Base-by-base conservation (phyloP, 1,139 yeast species). In the Geotrichum cucujoidarum region DNA sequence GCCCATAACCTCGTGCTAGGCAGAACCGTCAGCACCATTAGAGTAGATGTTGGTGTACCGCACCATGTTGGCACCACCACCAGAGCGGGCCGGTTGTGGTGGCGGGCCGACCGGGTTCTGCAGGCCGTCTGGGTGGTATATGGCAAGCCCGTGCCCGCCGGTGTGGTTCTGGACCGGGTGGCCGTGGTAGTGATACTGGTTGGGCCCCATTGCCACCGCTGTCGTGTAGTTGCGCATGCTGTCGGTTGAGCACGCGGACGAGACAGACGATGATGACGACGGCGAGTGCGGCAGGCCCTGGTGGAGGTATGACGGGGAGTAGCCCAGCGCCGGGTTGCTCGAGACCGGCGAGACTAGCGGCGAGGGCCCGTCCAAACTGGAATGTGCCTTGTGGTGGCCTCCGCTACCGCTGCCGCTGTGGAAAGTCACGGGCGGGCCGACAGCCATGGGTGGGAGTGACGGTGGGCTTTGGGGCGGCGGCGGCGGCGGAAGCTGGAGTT, bases 41-140 rank as follows among this genome's bases (percentile, higher is more conserved):
- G 39, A 29, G 17, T 21, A 36, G 14, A 36, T 21, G n/a, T 37
- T 37, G 22, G 40, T 37, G 32, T 37, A 37, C 22, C 32, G 31
- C 2, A 34, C 25, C 3, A 21, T 17, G 22, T 13, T 17, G 22
- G 24, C 40, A 10, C 25, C 40, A 31, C 24, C 25, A n/a, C n/a
- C n/a, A n/a, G n/a, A n/a, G n/a, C n/a, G n/a, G n/a, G n/a, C n/a
- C n/a, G n/a, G n/a, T n/a, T n/a, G n/a, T n/a, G n/a, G n/a, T 18
- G 40, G 40, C 4, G 32, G 40, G 2, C n/a, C 21, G n/a, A 37
- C 32, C 4, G 40, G 14, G 13, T 31, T 17, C 32, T 37, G 24
- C 13, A 16, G 14, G 18, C 14, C 8, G 4, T 37, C 40, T 2
- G 40, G 40, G 22, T 37, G 40, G 32, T 24, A 37, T 8, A 37